Evolutionary conservation across 306 rosid species (phyloP).

Genomic region (Begonia loranthoides): DNA sequence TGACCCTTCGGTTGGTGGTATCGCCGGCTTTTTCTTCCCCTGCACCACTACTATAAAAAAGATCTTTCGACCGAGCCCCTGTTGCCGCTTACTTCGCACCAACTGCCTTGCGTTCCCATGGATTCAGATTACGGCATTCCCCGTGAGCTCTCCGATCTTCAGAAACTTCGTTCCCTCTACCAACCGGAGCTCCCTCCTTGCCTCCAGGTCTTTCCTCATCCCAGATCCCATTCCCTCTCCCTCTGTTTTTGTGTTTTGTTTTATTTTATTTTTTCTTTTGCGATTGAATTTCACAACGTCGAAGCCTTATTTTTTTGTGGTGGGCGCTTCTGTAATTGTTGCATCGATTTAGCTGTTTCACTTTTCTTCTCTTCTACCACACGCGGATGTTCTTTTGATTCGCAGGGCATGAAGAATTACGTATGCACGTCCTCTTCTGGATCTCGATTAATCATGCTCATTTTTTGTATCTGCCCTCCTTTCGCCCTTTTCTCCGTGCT

Average conservation of each 20-base stretch:
- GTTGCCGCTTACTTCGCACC: too few species aligned
- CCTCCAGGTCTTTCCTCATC: conserved; percentile 29
- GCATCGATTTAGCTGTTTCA: too few species aligned
- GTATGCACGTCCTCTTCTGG: too few species aligned
- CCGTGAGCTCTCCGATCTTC: conserved; percentile 87
- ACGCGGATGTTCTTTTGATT: too few species aligned
- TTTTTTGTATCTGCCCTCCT: too few species aligned
- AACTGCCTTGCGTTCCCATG: conserved; percentile 9
- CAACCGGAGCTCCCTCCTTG: conserved; percentile 84
- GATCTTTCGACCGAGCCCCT: background rate
- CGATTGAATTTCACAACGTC: too few species aligned
- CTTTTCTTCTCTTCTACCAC: too few species aligned
- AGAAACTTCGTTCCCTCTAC: conserved; percentile 59
- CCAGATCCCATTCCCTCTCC: background rate
- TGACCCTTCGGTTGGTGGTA: background rate
- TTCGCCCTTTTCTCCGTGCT: too few species aligned
- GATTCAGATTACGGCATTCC: conserved; percentile 95
- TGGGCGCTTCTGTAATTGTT: too few species aligned
- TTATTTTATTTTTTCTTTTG: background rate
- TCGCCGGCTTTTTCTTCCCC: background rate
- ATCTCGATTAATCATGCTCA: too few species aligned
- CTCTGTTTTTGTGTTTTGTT: background rate
- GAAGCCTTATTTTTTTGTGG: too few species aligned
- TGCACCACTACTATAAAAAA: background rate
- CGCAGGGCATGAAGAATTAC: too few species aligned